phyloP scores from a whole-genome alignment of 208 protist species.

The Crithidia fasciculata region DNA sequence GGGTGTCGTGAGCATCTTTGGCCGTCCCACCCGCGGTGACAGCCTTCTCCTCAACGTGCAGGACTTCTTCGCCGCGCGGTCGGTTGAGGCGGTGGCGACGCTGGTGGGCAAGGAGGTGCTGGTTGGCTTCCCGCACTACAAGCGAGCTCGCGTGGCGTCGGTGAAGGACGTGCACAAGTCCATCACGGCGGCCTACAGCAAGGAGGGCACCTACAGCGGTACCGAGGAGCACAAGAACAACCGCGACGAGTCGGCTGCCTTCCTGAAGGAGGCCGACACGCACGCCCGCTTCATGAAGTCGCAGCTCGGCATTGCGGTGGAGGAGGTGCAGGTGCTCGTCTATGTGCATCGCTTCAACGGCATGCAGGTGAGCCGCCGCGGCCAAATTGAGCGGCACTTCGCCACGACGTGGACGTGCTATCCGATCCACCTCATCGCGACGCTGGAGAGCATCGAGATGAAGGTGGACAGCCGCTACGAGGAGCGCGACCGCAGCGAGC shows the following conservation, averaged over 20 bases:
- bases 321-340: constrained; percentile 65
- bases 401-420: constrained; percentile 80
- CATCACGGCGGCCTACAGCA: constrained; percentile 56
- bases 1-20: constrained; percentile 79
- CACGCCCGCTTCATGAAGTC: constrained; percentile 80
- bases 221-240: constrained; percentile 61
- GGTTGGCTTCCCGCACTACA: constrained; percentile 90
- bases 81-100: constrained; percentile 40
- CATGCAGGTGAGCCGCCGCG: constrained; percentile 66
- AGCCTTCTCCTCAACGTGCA: constrained; percentile 73
- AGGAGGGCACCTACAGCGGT: constrained; percentile 65
- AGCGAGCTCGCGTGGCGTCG: constrained; percentile 76
- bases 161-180: constrained; percentile 60
- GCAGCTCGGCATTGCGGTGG: constrained; percentile 77
- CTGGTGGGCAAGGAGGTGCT: constrained; percentile 84
- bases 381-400: constrained; percentile 73
- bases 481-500: constrained; percentile 67
- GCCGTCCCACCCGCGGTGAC: constrained; percentile 65
- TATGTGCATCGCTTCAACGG: constrained; percentile 87
- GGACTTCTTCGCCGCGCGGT: constrained; percentile 36
- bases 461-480: constrained; percentile 74
- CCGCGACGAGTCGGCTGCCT: constrained; percentile 65
- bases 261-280: constrained; percentile 72
- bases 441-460: constrained; percentile 67
- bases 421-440: constrained; percentile 64